These are phyloP conservation scores for Mediolabrus comicus DNA, from an alignment of 108 stramenopile species.

Conservation along the genomic window DNA sequence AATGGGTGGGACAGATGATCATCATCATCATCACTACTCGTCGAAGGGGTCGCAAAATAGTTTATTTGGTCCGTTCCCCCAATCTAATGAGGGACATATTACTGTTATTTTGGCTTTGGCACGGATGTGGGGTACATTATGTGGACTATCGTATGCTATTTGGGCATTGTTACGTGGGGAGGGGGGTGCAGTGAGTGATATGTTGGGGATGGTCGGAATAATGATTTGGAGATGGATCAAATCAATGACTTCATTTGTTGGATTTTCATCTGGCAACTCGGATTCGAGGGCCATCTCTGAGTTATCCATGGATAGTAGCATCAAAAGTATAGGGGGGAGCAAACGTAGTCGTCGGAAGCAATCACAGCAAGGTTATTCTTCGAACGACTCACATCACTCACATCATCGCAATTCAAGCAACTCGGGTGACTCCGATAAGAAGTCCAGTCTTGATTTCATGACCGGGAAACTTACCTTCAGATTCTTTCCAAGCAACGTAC, in stretches of 20 bases:
- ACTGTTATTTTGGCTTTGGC: constrained; percentile 8
- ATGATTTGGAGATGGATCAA: constrained; percentile 17
- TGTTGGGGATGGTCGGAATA: constrained; percentile 8
- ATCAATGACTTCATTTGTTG: constrained; percentile 20
- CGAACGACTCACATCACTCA: constrained; percentile 4
- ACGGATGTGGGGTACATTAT: constrained; percentile 25
- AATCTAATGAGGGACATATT: constrained; percentile 1
- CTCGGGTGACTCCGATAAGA: not conserved
- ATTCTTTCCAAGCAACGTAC: constrained; percentile 27
- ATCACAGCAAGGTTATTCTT: constrained; percentile 8
- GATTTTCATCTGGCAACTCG: constrained; percentile 7
- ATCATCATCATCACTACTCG: constrained; percentile 2
- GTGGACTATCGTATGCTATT: constrained; percentile 26
- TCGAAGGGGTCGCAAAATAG: not conserved
- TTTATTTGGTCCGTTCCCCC: constrained; percentile 3
- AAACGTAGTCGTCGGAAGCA: constrained; percentile 8
- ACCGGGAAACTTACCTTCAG: constrained; percentile 21
- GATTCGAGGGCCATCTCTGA: not conserved
- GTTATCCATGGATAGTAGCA: not conserved
- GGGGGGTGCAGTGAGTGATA: constrained; percentile 12
- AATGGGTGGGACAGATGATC: constrained; percentile 1
- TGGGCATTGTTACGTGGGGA: constrained; percentile 28
- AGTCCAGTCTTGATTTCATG: constrained; percentile 2
- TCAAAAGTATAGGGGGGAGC: not conserved
- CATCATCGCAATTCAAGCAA: constrained; percentile 9